Percentiles rank a stretch among this genome's conserved stretches.
These are phyloP conservation scores for Sporisorium iseilematis-ciliati DNA, from an alignment of 1,284 basidiomycete species.

Conservation along the genomic window DNA sequence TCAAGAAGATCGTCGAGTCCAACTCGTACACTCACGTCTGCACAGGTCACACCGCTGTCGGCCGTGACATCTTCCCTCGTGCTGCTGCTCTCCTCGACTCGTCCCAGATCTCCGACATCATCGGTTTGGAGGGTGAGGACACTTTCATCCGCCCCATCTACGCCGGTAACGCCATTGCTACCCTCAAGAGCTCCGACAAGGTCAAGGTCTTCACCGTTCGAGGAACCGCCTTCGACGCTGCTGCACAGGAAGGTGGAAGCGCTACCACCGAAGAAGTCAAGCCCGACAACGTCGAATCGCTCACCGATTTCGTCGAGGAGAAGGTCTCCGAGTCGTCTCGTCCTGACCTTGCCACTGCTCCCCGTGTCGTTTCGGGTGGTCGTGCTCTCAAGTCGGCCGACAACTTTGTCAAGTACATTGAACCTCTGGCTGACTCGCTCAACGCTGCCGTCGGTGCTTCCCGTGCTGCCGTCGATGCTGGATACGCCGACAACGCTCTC, in stretches of 20 bases:
- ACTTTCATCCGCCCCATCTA: constrained; percentile 95
- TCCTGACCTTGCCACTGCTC: constrained; percentile 89
- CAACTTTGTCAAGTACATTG: constrained; percentile 87
- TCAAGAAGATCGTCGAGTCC: constrained; percentile 72
- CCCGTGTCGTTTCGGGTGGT: constrained; percentile 92
- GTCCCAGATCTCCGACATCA: constrained; percentile 84
- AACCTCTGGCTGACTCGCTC: constrained; percentile 91
- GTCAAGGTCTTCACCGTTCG: constrained; percentile 96
- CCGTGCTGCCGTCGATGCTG: constrained; percentile 96
- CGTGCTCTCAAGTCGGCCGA: constrained; percentile 94
- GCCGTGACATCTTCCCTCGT: constrained; percentile 84
- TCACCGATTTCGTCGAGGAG: constrained; percentile 82
- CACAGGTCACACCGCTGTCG: constrained; percentile 80
- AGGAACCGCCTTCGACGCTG: constrained; percentile 88
- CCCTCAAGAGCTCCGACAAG: constrained; percentile 83
- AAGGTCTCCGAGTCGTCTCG: constrained; percentile 90
- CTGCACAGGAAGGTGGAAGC: constrained; percentile 73
- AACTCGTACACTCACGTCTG: constrained; percentile 84
- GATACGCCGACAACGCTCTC: constrained; percentile 96
- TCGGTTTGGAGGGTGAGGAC: constrained; percentile 82
- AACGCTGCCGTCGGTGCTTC: constrained; percentile 97
- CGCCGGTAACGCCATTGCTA: constrained; percentile 96
- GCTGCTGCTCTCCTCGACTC: constrained; percentile 84
- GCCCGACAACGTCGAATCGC: constrained; percentile 75
- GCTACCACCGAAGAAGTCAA: constrained; percentile 77